These are phyloP conservation scores for Globisporangium heterothallicum DNA, from an alignment of 352 stramenopile genomes.

Conservation along the genomic window DNA sequence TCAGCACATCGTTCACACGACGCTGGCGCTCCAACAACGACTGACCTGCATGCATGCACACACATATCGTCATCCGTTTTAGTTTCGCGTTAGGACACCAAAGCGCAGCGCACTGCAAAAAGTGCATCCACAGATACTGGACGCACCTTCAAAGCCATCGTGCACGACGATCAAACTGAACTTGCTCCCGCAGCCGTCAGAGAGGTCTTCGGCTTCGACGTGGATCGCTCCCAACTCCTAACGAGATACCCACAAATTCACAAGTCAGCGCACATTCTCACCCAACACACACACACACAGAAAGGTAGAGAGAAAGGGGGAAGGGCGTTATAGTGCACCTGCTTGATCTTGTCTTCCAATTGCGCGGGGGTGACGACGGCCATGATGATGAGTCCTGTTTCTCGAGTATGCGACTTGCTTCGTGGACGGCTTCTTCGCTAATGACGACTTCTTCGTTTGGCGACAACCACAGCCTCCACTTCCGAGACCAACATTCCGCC, in stretches of 20 bases:
- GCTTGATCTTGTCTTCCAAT: constrained; percentile 49
- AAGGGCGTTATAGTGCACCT: constrained; percentile 12
- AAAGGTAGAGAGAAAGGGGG: background rate
- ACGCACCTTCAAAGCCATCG: constrained; percentile 65
- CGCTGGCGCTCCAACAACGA: constrained; percentile 74
- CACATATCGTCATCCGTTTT: background rate
- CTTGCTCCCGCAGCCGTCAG: constrained; percentile 77
- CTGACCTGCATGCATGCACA: constrained; percentile 31
- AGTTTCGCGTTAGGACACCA: too few relatives aligned
- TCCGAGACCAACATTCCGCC: too few relatives aligned
- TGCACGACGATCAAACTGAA: constrained; percentile 83
- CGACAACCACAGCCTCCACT: too few relatives aligned
- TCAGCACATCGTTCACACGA: constrained; percentile 72
- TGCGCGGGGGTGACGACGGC: constrained; percentile 45
- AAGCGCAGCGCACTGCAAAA: background rate
- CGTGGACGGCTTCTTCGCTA: background rate
- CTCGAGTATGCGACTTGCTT: background rate
- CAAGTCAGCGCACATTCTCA: too few relatives aligned
- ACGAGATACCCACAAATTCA: background rate
- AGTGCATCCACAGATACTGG: background rate
- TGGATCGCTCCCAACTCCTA: constrained; percentile 56
- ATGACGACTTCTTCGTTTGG: too few relatives aligned
- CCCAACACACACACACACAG: background rate
- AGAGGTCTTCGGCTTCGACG: constrained; percentile 74
- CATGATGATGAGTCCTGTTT: constrained; percentile 16